Base-by-base conservation (phyloP, 2,329 filamentous ascomycete genomes). In the Stemphylium vesicarium region DNA sequence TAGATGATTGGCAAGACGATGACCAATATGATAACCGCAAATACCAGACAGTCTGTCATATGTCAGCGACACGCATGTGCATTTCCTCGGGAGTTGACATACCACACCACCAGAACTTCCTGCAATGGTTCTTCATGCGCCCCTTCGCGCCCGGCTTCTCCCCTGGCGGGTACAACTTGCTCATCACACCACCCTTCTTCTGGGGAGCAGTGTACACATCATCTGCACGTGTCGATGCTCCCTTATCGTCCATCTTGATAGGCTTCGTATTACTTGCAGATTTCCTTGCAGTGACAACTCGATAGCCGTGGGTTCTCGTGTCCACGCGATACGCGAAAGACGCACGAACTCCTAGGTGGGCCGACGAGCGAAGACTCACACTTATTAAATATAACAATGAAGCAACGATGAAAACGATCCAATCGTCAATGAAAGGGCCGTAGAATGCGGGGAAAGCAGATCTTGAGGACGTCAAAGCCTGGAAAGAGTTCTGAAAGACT, bases 1-100 rank as follows among this genome's bases (percentile, higher is more conserved):
- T 81, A 87, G 41, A 86, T 77, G 35, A 88, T 72, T 35, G 86
- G 76, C 35, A 84, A 78, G 15, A 89, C 80, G 33, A 86, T 76
- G 12, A 89, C 72, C 31, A 85, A 78, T 38, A 82, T 70, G 39
- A 85, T 72, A 56, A 79, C 61, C 52, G 82, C 67, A 46, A 85
- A 70, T 13, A 79, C 69, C 53, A 88, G 75, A 54, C 87, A 64
- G 48, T 75, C 72, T 75, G 37, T 22, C 10, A 36, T 18, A 32
- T 7, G 43, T 66, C 29, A 63, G 56, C 37, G 9, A 12, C 12
- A 18, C 11, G 22, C 13, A 22, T 13, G 4, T 22, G 8, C 16
- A 41, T 1, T 13, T 24, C 5, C 36, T 20, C 31, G 18, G 22
- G 11, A 13, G 18, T 41, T 16, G 66, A 29, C 71, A 43, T 48